Percentiles rank a stretch among this genome's conserved stretches.
phyloP scores from a whole-genome alignment of 176 grass and related monocot genomes.

The Carex littledalei region DNA sequence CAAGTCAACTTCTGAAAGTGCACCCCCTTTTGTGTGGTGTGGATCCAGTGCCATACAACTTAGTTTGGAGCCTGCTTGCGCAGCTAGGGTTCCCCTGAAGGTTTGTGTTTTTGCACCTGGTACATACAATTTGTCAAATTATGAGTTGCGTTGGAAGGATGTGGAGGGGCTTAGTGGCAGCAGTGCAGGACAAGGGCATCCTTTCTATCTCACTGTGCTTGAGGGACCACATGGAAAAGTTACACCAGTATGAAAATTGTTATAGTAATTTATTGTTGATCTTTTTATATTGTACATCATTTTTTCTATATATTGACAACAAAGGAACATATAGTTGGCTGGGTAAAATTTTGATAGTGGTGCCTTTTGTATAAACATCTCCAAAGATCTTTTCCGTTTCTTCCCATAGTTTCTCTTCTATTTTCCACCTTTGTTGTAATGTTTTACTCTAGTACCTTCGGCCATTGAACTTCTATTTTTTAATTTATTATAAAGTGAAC shows the following conservation, averaged over 20 bases:
- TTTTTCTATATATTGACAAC: background rate
- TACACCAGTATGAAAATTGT: conserved; percentile 1
- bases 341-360: conserved; percentile 6
- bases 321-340: conserved; percentile 2
- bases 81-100: conserved; percentile 60
- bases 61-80: conserved; percentile 48
- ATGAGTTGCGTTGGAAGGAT: conserved; percentile 76
- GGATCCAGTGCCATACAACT: conserved; percentile 59
- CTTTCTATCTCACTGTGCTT: conserved; percentile 81
- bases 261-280: background rate
- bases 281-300: conserved; percentile 14
- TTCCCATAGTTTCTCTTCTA: background rate
- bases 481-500: background rate
- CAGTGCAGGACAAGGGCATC: conserved; percentile 41
- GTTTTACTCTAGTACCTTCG: background rate
- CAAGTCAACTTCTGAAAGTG: conserved; percentile 43
- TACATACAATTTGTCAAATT: conserved; percentile 84
- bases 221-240: conserved; percentile 15
- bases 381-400: background rate
- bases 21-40: conserved; percentile 75
- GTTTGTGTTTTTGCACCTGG: conserved; percentile 78
- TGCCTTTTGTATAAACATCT: background rate
- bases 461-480: background rate
- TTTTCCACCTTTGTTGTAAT: background rate
- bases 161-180: conserved; percentile 31